phyloP scores from a whole-genome alignment of 2,329 filamentous ascomycete species.

The Claviceps pusilla region DNA sequence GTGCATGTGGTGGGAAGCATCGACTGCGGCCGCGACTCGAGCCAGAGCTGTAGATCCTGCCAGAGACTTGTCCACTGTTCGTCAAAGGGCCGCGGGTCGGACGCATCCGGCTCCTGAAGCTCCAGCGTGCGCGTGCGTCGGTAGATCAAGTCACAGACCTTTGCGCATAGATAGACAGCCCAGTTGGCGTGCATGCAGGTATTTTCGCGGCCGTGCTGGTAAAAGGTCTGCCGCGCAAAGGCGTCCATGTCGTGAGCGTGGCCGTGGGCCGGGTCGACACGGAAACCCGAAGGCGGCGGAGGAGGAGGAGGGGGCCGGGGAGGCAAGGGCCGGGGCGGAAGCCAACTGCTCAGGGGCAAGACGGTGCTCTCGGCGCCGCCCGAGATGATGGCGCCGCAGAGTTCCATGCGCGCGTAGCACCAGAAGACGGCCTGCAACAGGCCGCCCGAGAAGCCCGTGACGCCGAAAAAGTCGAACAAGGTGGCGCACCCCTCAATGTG shows the following conservation, averaged over 20 bases:
- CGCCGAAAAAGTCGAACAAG: conserved; percentile 33
- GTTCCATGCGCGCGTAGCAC: conserved; percentile 43
- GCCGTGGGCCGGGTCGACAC: not conserved
- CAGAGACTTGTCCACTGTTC: conserved; percentile 29
- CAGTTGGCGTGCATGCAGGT: conserved; percentile 39
- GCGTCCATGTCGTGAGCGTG: conserved; percentile 12
- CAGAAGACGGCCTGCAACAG: conserved; percentile 40
- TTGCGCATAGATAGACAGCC: conserved; percentile 36
- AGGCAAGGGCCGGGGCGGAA: conserved; percentile 12
- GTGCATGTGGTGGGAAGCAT: conserved; percentile 15
- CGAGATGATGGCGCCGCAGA: conserved; percentile 39
- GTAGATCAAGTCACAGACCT: conserved; percentile 30
- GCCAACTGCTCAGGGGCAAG: conserved; percentile 34
- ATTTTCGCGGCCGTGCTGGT: conserved; percentile 16
- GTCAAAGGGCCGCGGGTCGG: conserved; percentile 22
- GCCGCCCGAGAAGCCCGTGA: conserved; percentile 29
- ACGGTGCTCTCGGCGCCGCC: conserved; percentile 32
- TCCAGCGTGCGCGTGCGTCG: conserved; percentile 21
- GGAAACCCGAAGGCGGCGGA: too few species aligned
- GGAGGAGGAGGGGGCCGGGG: too few species aligned
- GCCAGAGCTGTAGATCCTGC: conserved; percentile 33
- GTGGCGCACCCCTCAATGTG: conserved; percentile 42
- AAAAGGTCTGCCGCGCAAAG: conserved; percentile 11
- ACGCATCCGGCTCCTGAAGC: conserved; percentile 24
- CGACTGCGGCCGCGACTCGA: conserved; percentile 23